Evolutionary conservation across 208 protist species (phyloP).

Genomic region (Leishmania gerbilli): DNA sequence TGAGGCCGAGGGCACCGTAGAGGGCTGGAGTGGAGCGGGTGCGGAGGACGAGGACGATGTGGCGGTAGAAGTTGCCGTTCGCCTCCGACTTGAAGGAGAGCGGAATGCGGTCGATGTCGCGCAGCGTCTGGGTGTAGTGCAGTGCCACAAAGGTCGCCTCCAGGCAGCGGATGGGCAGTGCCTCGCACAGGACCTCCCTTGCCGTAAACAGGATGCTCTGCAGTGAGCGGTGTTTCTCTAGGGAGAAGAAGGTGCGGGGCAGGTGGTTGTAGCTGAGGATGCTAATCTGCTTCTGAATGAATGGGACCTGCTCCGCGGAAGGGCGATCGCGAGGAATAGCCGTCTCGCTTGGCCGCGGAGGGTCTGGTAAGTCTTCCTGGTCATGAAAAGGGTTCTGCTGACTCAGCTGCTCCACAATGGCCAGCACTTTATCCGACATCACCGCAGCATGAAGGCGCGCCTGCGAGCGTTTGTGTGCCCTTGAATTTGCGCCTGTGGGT

Average conservation of each 20-base stretch:
- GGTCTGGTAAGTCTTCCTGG: slow-evolving; percentile 50
- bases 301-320: slow-evolving; percentile 53
- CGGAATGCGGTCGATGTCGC: slow-evolving; percentile 83
- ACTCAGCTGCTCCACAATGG: slow-evolving; percentile 70
- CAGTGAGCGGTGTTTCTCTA: slow-evolving; percentile 89
- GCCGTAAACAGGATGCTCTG: slow-evolving; percentile 82
- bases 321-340: slow-evolving; percentile 58
- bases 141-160: slow-evolving; percentile 90
- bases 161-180: slow-evolving; percentile 91
- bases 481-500: neutral
- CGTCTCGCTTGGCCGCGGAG: slow-evolving; percentile 65
- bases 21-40: slow-evolving; percentile 13
- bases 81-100: slow-evolving; percentile 88
- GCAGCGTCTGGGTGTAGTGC: slow-evolving; percentile 78
- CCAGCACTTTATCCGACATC: slow-evolving; percentile 22
- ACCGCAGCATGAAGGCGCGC: neutral
- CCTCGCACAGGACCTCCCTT: slow-evolving; percentile 79
- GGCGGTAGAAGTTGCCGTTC: slow-evolving; percentile 60
- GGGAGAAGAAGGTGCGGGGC: slow-evolving; percentile 88
- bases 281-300: slow-evolving; percentile 76
- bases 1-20: slow-evolving; percentile 87
- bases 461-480: neutral
- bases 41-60: slow-evolving; percentile 88
- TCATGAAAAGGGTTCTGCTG: slow-evolving; percentile 71
- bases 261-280: slow-evolving; percentile 91